phyloP scores from a whole-genome alignment of 345 rosid species.

The Luvunga scandens region DNA sequence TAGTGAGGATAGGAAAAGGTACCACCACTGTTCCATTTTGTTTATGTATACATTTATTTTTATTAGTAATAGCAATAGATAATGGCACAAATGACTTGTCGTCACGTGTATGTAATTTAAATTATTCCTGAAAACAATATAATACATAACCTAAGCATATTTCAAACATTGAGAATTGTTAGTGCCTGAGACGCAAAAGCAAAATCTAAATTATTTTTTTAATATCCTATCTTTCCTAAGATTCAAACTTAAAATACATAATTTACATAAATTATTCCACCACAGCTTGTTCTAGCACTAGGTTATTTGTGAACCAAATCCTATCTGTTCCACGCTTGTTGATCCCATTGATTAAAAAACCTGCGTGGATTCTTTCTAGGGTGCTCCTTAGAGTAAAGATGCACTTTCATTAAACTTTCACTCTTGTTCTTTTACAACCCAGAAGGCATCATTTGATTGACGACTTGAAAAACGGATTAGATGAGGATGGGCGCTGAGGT shows the following conservation, averaged over 20 bases:
- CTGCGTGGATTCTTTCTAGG: background rate
- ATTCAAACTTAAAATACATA: too few species aligned
- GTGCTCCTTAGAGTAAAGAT: background rate
- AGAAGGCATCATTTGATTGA: slow-evolving; percentile 29
- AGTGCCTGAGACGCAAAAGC: background rate
- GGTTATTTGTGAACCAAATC: background rate
- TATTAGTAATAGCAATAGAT: too few species aligned
- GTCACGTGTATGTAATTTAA: too few species aligned
- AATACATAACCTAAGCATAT: too few species aligned
- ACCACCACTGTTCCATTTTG: too few species aligned
- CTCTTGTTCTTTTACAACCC: background rate
- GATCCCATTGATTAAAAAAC: background rate
- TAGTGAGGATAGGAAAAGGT: too few species aligned
- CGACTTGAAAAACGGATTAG: slow-evolving; percentile 53
- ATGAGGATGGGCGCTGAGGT: slow-evolving; percentile 38
- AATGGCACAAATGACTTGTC: too few species aligned
- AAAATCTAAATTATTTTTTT: too few species aligned
- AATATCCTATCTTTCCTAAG: too few species aligned
- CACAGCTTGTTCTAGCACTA: background rate
- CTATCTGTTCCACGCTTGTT: background rate
- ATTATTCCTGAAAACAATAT: too few species aligned
- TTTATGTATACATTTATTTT: too few species aligned
- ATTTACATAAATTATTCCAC: background rate
- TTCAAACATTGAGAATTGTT: background rate
- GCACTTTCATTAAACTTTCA: background rate